Conservation (phyloP, 2,329 filamentous ascomycete genomes). For the Talaromyces albobiverticillius region DNA sequence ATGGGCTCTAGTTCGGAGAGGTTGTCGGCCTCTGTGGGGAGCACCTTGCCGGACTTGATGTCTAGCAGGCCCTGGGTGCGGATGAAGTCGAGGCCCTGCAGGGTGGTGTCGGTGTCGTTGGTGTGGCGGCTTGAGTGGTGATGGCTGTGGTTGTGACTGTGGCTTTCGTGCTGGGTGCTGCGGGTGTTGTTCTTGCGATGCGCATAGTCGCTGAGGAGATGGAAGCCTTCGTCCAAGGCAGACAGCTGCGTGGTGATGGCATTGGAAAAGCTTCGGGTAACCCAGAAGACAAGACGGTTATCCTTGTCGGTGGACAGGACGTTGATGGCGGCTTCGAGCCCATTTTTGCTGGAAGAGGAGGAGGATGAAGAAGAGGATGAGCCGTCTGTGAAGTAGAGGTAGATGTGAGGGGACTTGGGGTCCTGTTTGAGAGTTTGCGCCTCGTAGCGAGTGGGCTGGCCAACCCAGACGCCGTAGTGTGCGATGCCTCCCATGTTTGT, state of each 20-base stretch:
- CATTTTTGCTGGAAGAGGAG: conserved; percentile 11
- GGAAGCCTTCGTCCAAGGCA: conserved; percentile 24
- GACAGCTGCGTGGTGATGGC: conserved; percentile 24
- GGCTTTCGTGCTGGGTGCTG: conserved; percentile 15
- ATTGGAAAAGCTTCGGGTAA: conserved; percentile 26
- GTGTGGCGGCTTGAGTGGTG: conserved; percentile 21
- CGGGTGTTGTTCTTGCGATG: background rate
- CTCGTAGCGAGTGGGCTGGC: conserved; percentile 19
- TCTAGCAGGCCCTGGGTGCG: conserved; percentile 17
- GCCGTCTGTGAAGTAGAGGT: conserved; percentile 28
- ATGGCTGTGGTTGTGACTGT: conserved; percentile 6
- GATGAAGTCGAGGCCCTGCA: conserved; percentile 21
- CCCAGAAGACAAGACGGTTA: conserved; percentile 31
- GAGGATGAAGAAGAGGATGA: conserved; percentile 9
- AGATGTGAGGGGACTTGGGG: conserved; percentile 28
- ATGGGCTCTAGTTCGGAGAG: conserved; percentile 34
- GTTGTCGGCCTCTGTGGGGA: conserved; percentile 29
- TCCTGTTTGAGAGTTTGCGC: conserved; percentile 19
- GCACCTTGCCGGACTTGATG: conserved; percentile 27
- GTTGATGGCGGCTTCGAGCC: conserved; percentile 29
- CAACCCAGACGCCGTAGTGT: conserved; percentile 22
- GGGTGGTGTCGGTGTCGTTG: conserved; percentile 17
- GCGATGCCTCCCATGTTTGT: conserved; percentile 13
- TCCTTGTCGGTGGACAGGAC: conserved; percentile 30
- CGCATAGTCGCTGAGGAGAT: conserved; percentile 17